A percentile compares a stretch with the other conserved stretches of the same genome.
These are phyloP conservation scores for Abortiporus biennis DNA, from an alignment of 1,284 basidiomycete species.

Conservation along the genomic window DNA sequence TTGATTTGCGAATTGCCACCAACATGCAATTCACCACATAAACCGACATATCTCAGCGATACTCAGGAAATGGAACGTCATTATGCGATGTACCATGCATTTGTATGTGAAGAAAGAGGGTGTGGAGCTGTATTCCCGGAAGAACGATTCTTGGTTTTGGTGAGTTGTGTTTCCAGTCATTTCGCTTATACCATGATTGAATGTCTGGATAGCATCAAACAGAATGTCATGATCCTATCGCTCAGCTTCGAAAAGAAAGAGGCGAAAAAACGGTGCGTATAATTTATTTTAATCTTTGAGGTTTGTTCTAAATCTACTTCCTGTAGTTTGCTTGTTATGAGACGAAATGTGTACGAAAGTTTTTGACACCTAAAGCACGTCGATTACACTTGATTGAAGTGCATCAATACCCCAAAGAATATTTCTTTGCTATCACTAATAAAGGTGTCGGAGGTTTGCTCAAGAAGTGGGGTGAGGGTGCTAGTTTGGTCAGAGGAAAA, in stretches of 20 bases:
- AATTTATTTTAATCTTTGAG: not conserved
- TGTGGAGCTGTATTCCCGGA: conserved; percentile 88
- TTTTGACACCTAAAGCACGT: conserved; percentile 71
- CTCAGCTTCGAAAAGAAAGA: conserved; percentile 64
- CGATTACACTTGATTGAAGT: conserved; percentile 77
- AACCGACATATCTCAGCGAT: conserved; percentile 53
- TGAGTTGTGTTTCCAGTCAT: conserved; percentile 35
- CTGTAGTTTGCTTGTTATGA: conserved; percentile 79
- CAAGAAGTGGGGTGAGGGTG: conserved; percentile 74
- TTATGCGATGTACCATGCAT: conserved; percentile 78
- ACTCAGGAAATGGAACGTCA: conserved; percentile 71
- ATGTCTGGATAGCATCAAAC: conserved; percentile 60
- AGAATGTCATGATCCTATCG: conserved; percentile 83
- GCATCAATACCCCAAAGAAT: conserved; percentile 81
- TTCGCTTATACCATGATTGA: not conserved
- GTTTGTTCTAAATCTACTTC: not conserved
- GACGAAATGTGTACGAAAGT: conserved; percentile 56
- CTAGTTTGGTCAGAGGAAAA: conserved; percentile 61
- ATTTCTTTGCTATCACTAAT: conserved; percentile 85
- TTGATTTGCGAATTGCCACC: conserved; percentile 71
- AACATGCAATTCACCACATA: conserved; percentile 63
- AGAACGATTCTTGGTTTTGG: conserved; percentile 68
- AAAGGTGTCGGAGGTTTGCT: conserved; percentile 78
- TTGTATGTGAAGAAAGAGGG: conserved; percentile 63
- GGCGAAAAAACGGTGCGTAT: conserved; percentile 84